phyloP scores from a whole-genome alignment of 257 asterid species.

The Orobanche coerulescens region DNA sequence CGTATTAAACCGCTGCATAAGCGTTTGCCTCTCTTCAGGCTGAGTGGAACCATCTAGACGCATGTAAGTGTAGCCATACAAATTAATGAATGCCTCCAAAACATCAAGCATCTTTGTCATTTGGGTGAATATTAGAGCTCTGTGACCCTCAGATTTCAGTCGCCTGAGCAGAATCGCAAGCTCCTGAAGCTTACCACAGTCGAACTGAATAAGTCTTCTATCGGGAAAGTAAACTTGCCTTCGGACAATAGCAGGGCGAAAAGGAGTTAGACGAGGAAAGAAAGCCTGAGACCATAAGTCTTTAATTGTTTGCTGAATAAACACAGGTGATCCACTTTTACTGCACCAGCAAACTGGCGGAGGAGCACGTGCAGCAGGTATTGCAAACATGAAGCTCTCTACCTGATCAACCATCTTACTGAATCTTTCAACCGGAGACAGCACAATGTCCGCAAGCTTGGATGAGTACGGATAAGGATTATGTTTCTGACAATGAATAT shows the following conservation, averaged over 20 bases:
- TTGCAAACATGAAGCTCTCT: constrained; percentile 95
- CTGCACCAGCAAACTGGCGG: constrained; percentile 93
- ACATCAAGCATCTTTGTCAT: constrained; percentile 99
- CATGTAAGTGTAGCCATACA: constrained; percentile 97
- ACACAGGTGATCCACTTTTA: constrained; percentile 59
- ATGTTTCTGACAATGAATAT: constrained; percentile 42
- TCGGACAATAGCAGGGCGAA: constrained; percentile 92
- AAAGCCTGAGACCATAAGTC: constrained; percentile 53
- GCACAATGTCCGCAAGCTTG: constrained; percentile 65
- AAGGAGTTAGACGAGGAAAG: constrained; percentile 73
- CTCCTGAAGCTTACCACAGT: constrained; percentile 97
- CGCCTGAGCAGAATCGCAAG: constrained; percentile 85
- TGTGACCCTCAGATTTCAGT: constrained; percentile 85
- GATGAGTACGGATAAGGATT: constrained; percentile 58
- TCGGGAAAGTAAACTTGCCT: constrained; percentile 98
- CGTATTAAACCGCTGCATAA: constrained; percentile 96
- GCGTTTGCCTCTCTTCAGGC: constrained; percentile 96
- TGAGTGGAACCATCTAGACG: constrained; percentile 97
- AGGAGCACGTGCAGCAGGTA: constrained; percentile 98
- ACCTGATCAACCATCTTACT: constrained; percentile 60
- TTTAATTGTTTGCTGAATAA: constrained; percentile 44
- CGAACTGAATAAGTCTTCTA: constrained; percentile 94
- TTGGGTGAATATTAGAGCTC: constrained; percentile 96
- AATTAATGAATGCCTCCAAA: constrained; percentile 88
- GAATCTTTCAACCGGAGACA: constrained; percentile 84